Base-by-base conservation (phyloP, 805 yeast genomes). In the Torulaspora quercuum region DNA sequence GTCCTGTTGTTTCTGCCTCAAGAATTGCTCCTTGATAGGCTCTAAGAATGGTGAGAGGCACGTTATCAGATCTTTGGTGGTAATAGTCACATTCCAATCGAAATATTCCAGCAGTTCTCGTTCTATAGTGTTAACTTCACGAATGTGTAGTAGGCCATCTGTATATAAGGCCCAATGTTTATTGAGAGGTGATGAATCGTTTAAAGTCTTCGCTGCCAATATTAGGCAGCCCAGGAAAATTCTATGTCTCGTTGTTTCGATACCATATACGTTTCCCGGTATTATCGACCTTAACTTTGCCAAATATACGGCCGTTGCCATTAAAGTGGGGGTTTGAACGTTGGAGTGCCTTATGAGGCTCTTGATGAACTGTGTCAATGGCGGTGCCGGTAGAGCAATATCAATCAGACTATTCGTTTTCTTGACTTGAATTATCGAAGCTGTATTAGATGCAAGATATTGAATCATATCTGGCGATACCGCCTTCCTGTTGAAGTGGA, bases 151-250 rank as follows among this genome's bases (percentile, higher is more conserved):
- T 27, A 92, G 69, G 0, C 97, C 97, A 57, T 82, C 80, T 3
- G 97, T 89, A 68, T 90, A 89, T 42, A 77, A 73, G 4, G 95
- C 81, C 98, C 98, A 90, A 67, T 92, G 97, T 65, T 83, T 89
- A 66, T 90, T 90, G 59, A 90, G 73, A 27, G 98, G 98, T 13
- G 94, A 81, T 3, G 95, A 83, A 67, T 90, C 98, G 63, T 90
- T 90, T 46, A 89, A 73, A 45, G 79, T 80, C 67, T 90, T 90
- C 10, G 97, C 96, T n/a, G 95, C 84, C 32, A 92, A 65, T 28
- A 90, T 86, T 39, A 90, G 70, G 29, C 95, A 77, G 0, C 97
- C 95, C 35, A 90, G 67, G 49, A 90, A 92, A 40, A 90, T 85
- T 43, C 97, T 73, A 67, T 90, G 98, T 56, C 94, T 76, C 6